Percentiles rank a stretch among this genome's conserved stretches.
phyloP scores from a whole-genome alignment of 305 asterid species.

The Andrographis paniculata region DNA sequence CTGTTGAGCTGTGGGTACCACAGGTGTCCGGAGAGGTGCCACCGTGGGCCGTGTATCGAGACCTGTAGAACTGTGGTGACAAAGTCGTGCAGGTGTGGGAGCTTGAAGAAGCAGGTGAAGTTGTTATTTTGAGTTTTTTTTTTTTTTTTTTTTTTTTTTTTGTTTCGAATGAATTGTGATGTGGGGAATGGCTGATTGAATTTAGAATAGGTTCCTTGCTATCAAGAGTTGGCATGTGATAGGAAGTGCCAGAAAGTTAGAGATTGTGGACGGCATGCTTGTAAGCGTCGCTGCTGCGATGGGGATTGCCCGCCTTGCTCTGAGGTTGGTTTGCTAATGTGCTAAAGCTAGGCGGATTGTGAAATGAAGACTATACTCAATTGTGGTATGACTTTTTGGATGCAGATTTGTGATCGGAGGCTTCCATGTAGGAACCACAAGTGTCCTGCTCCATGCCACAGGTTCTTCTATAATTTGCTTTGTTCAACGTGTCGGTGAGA shows the following conservation, averaged over 20 bases:
- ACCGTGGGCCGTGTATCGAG: slow-evolving; percentile 65
- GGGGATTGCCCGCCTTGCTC: slow-evolving; percentile 96
- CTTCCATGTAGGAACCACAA: slow-evolving; percentile 94
- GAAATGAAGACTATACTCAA: slow-evolving; percentile 8
- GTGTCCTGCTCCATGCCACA: slow-evolving; percentile 96
- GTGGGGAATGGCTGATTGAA: slow-evolving; percentile 33
- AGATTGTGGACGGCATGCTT: slow-evolving; percentile 89
- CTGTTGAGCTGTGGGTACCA: slow-evolving; percentile 69
- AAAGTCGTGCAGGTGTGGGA: slow-evolving; percentile 91
- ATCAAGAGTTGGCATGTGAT: slow-evolving; percentile 86
- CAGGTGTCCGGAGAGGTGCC: slow-evolving; percentile 92
- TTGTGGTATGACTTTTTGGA: slow-evolving; percentile 13
- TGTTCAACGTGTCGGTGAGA: background rate
- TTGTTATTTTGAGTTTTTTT: slow-evolving; percentile 3
- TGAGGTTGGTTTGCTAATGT: slow-evolving; percentile 46
- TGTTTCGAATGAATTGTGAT: slow-evolving; percentile 13
- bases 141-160: background rate
- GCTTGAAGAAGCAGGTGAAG: slow-evolving; percentile 80
- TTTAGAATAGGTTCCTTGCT: slow-evolving; percentile 83
- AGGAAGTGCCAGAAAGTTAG: slow-evolving; percentile 79
- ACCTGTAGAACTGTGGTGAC: slow-evolving; percentile 65
- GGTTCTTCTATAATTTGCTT: slow-evolving; percentile 29
- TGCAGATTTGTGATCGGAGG: slow-evolving; percentile 81
- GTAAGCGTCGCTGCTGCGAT: slow-evolving; percentile 90
- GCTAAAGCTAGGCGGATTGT: background rate